These are phyloP conservation scores for Picea sitchensis DNA, from an alignment of 75 land plant species.

Conservation along the genomic window DNA sequence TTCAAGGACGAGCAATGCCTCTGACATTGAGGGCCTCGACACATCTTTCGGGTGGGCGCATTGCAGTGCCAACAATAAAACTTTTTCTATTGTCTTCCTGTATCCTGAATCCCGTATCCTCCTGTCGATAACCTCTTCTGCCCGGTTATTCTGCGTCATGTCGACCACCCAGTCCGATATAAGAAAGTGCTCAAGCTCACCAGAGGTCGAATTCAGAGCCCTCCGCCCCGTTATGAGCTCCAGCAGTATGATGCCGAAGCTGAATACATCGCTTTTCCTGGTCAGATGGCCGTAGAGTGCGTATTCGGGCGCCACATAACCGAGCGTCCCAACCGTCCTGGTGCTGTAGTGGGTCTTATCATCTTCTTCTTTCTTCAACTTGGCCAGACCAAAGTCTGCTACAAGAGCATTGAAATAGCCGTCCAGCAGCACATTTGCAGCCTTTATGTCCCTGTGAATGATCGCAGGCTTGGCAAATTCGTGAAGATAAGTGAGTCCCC, in stretches of 20 bases:
- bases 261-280: constrained; percentile 44
- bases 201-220: constrained; percentile 31
- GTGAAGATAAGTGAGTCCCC: constrained; percentile 26
- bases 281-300: constrained; percentile 46
- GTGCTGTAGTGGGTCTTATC: constrained; percentile 31
- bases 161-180: constrained; percentile 32
- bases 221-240: constrained; percentile 43
- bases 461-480: constrained; percentile 20
- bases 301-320: constrained; percentile 45
- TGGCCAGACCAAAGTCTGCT: constrained; percentile 40
- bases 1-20: neutral
- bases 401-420: constrained; percentile 35
- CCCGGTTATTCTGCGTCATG: constrained; percentile 18
- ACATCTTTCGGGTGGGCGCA: constrained; percentile 30
- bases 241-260: constrained; percentile 40
- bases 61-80: constrained; percentile 29
- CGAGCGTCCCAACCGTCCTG: constrained; percentile 39
- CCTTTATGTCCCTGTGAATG: constrained; percentile 45
- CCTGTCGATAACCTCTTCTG: constrained; percentile 16
- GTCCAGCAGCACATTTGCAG: constrained; percentile 44
- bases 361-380: constrained; percentile 26
- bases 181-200: constrained; percentile 2
- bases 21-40: constrained; percentile 23
- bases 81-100: constrained; percentile 16
- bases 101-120: constrained; percentile 12